phyloP scores from a whole-genome alignment of 1,284 basidiomycete genomes.

The Sanguinoderma infundibulare region DNA sequence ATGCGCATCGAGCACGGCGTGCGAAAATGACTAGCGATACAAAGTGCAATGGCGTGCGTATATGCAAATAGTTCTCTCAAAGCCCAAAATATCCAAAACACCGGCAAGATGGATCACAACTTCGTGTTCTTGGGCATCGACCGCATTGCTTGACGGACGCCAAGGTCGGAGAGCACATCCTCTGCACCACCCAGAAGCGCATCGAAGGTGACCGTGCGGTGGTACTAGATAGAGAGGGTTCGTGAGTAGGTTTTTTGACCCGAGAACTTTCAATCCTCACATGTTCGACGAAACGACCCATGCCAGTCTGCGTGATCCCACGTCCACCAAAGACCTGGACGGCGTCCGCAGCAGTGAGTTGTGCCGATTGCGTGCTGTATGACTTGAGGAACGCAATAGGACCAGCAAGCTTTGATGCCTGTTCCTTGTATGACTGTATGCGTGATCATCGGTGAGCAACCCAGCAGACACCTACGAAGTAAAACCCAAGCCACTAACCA shows the following conservation, averaged over 20 bases:
- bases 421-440: constrained; percentile 35
- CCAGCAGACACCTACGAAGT: neutral
- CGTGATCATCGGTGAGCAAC: neutral
- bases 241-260: constrained; percentile 9
- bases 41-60: neutral
- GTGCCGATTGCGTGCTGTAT: constrained; percentile 66
- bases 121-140: constrained; percentile 59
- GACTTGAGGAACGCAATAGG: constrained; percentile 83
- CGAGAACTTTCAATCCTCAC: constrained; percentile 38
- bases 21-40: neutral
- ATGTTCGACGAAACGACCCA: constrained; percentile 76
- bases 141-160: constrained; percentile 65
- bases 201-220: constrained; percentile 72
- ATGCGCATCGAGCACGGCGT: neutral
- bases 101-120: constrained; percentile 33
- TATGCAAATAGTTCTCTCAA: neutral
- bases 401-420: constrained; percentile 41
- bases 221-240: constrained; percentile 47
- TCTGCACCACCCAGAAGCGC: constrained; percentile 75
- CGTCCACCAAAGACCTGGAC: constrained; percentile 84
- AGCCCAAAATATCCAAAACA: neutral
- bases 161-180: constrained; percentile 72
- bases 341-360: constrained; percentile 79
- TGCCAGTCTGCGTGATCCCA: constrained; percentile 75
- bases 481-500: constrained; percentile 47